phyloP scores from a whole-genome alignment of 1,139 yeast species.

The Candida dubliniensis region DNA sequence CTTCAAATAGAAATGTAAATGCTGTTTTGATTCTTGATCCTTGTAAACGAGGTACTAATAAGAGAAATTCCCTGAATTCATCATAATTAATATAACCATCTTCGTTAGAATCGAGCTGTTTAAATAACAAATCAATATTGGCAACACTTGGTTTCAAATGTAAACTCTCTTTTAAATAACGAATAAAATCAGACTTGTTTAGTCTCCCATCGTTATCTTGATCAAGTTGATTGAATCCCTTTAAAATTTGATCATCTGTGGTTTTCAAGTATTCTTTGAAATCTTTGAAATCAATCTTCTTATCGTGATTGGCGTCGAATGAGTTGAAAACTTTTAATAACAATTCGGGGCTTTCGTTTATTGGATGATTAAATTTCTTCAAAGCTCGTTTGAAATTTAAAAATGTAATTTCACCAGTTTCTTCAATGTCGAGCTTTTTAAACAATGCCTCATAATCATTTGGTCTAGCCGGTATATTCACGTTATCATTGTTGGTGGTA shows the following conservation, averaged over 20 bases:
- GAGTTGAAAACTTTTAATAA: conserved; percentile 54
- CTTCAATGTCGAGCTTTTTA: conserved; percentile 50
- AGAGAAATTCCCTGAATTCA: conserved; percentile 79
- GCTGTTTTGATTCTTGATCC: conserved; percentile 80
- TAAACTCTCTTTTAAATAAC: conserved; percentile 56
- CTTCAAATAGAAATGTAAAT: conserved; percentile 76
- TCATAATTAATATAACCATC: conserved; percentile 79
- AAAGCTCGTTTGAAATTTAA: conserved; percentile 58
- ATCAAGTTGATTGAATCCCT: conserved; percentile 72
- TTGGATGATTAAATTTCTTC: conserved; percentile 58
- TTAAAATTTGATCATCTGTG: conserved; percentile 69
- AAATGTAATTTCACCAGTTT: conserved; percentile 57
- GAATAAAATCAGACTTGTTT: conserved; percentile 62
- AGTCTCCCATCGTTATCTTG: conserved; percentile 74
- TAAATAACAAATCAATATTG: conserved; percentile 59
- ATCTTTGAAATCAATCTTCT: conserved; percentile 57
- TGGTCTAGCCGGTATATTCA: conserved; percentile 15
- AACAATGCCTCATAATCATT: conserved; percentile 37
- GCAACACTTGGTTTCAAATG: conserved; percentile 54
- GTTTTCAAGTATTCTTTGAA: conserved; percentile 58
- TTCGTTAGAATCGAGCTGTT: conserved; percentile 56
- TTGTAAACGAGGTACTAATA: conserved; percentile 75
- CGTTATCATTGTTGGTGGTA: neutral
- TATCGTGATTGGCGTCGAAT: conserved; percentile 59
- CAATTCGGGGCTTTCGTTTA: conserved; percentile 63